Evolutionary conservation across 2,329 filamentous ascomycete genomes (phyloP), one percentile per base, ranked within the genome.

Genomic region (Parastagonospora avenae): DNA sequence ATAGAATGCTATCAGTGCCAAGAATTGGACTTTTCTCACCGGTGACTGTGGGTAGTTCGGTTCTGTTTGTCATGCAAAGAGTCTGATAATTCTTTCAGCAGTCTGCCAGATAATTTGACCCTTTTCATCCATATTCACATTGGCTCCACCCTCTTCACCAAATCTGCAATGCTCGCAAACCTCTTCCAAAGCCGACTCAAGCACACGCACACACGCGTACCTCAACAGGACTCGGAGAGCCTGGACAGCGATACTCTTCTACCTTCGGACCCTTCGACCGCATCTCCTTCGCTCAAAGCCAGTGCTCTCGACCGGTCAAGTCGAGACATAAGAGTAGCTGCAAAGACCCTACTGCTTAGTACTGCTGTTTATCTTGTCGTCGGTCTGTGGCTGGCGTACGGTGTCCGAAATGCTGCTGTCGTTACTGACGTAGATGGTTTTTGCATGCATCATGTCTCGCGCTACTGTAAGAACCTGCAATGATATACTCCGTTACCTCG

Each of bases 391-490:
- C 50, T 66, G 19, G 47, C 39, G 2, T 60, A 52, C 37, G 52
- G 60, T 16, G 46, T 57, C 8, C 53, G 59, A 16, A 48, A 39
- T 31, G 45, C 39, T 12, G 28, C 54, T 8, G 46, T 51, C 27
- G 47, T 66, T n/a, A 27, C 40, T 11, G 46, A 65, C 32, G 49
- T 57, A 10, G 68, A 70, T 39, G 43, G 55, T 0, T 66, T 64
- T 41, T 70, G 68, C 47, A 64, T 70, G 9, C 27, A 58, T 40
- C 60, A 69, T 38, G 54, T 68, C 16, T 68, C 67, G 12, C 57
- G 63, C 19, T 71, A 71, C 33, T 72, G 70, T 72, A 56, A 44
- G 64, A 7, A 42, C 4, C 6, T 19, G 8, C 10, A 11, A 19
- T 9, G 7, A 10, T 4, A 15, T 2, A 5, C 24, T 15, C 10